phyloP scores from a whole-genome alignment of 768 basidiomycete genomes.

The Termitomyces sp. region DNA sequence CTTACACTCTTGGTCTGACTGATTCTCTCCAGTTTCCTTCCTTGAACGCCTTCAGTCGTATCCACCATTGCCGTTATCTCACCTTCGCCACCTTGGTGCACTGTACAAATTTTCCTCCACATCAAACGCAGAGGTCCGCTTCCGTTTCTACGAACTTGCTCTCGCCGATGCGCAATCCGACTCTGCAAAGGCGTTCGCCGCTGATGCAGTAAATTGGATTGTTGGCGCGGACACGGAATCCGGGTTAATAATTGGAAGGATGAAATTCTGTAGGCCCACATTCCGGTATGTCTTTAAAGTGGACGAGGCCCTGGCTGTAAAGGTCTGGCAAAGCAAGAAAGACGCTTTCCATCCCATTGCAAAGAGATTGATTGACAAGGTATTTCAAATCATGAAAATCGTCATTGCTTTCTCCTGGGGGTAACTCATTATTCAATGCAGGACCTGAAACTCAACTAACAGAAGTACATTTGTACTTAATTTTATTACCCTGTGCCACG shows the following conservation, averaged over 20 bases:
- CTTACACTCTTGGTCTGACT: neutral
- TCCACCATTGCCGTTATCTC: conserved; percentile 49
- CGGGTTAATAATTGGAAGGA: conserved; percentile 66
- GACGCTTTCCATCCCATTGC: conserved; percentile 73
- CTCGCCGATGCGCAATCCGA: conserved; percentile 41
- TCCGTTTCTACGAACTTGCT: conserved; percentile 73
- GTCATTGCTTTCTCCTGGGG: too few species aligned
- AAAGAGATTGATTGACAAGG: conserved; percentile 70
- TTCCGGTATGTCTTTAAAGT: conserved; percentile 52
- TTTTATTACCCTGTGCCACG: neutral
- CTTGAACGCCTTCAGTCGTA: conserved; percentile 72
- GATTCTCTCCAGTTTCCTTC: conserved; percentile 60
- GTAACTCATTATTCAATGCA: neutral
- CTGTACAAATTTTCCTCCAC: conserved; percentile 46
- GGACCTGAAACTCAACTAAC: neutral
- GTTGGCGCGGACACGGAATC: conserved; percentile 50
- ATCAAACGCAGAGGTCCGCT: conserved; percentile 69
- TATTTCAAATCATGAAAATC: conserved; percentile 15
- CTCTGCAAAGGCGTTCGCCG: conserved; percentile 46
- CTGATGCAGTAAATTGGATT: conserved; percentile 60
- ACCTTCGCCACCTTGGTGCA: conserved; percentile 54
- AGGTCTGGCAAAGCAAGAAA: conserved; percentile 42
- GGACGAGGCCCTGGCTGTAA: conserved; percentile 44
- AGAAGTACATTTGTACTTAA: neutral
- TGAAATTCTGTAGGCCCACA: conserved; percentile 79